Base-by-base conservation (phyloP, 1,139 yeast genomes). In the Yamadazyma spencermartinsiae region DNA sequence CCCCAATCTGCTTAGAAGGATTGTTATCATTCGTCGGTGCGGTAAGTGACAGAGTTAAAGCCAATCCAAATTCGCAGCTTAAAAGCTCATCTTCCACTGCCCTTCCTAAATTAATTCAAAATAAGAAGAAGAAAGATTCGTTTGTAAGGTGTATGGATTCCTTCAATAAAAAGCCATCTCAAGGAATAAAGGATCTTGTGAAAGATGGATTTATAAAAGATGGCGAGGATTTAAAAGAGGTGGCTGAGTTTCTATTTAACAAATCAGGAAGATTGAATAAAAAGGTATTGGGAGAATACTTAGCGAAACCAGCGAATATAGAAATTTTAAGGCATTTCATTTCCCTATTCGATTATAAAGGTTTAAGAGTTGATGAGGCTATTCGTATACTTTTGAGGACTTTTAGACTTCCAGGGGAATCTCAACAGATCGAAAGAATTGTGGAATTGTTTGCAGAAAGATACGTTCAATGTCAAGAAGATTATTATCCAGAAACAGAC, bases 391-490 rank as follows among this genome's bases (percentile, higher is more conserved):
- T 94, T 45, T 70, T 94, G 49, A 85, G 87, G 38, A 76, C 86
- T 12, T 92, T 94, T 56, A 78, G 99, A 60, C 72, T 94, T 39
- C 98, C 98, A 0, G 99, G 99, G 36, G 99, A 94, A 62, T 83
- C 97, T 0, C 98, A 89, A 55, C 96, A 88, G 58, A 92, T 94
- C 58, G 98, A 90, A 59, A 76, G 96, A 54, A 79, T 92, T 14
- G 86, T 94, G 31, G 97, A 90, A 54, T 72, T 79, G 15, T 92
- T 94, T 63, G 90, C 96, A 4, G 82, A 80, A 34, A 79, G 85
- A 46, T 94, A 88, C 60, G 86, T 86, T 6, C 67, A 41, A 23
- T 76, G 82, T 43, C 88, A 82, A 39, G 48, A 50, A 21, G 41
- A 38, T 15, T 50, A 41, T 20, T 46, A 43, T 14, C 39, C 38